Percentiles rank a stretch among this genome's conserved stretches.
Evolutionary conservation across 192 early-diverging fungal species (phyloP).

Genomic region (Dispira parvispora): DNA sequence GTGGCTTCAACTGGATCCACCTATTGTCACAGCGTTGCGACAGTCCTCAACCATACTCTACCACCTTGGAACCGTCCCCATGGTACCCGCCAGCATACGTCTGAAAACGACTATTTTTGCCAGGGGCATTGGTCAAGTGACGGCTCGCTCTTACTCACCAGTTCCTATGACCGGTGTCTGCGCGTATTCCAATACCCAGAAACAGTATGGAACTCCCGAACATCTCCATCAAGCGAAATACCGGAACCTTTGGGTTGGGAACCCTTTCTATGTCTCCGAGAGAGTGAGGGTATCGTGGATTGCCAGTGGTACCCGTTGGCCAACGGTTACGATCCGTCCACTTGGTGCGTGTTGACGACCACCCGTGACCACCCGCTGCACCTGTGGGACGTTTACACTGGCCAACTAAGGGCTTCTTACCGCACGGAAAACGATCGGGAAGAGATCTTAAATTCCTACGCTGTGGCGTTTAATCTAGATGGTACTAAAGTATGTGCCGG

Average conservation of each 20-base stretch:
- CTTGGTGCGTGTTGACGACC: slow-evolving; percentile 42
- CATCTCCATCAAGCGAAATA: neutral
- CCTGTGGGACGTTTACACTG: slow-evolving; percentile 43
- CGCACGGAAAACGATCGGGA: slow-evolving; percentile 45
- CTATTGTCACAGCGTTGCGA: no score
- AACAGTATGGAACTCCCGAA: neutral
- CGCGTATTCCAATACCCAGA: neutral
- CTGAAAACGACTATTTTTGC: slow-evolving; percentile 11
- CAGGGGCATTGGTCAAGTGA: slow-evolving; percentile 24
- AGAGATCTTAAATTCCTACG: slow-evolving; percentile 42
- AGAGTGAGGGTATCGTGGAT: slow-evolving; percentile 11
- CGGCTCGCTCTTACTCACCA: slow-evolving; percentile 17
- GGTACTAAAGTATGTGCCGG: slow-evolving; percentile 51
- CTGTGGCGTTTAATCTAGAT: slow-evolving; percentile 47
- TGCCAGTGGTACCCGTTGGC: slow-evolving; percentile 24
- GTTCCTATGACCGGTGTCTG: neutral
- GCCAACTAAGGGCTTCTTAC: slow-evolving; percentile 46
- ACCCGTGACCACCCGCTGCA: slow-evolving; percentile 61
- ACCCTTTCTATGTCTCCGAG: neutral
- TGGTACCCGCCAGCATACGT: no score
- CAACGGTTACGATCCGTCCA: slow-evolving; percentile 25
- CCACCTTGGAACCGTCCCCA: no score
- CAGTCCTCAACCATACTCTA: no score
- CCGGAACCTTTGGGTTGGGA: neutral
- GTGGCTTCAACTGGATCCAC: no score